Conservation (phyloP, 2,329 filamentous ascomycete species). For the Diaporthe longicolla region DNA sequence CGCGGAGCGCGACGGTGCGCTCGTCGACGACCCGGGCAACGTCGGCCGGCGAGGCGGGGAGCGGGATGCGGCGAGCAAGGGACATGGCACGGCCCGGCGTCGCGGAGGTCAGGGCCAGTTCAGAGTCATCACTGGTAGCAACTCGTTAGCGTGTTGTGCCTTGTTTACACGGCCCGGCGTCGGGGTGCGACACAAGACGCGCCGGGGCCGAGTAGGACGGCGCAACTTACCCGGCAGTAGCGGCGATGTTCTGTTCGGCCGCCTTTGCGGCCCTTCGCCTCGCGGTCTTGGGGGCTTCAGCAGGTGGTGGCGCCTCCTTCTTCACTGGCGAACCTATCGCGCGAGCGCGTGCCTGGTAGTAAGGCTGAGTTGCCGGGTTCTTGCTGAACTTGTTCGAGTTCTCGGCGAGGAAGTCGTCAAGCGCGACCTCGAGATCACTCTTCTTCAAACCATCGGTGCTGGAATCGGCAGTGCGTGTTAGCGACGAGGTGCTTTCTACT, state of each 20-base stretch:
- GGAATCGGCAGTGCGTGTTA: constrained; percentile 46
- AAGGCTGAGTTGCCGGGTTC: constrained; percentile 78
- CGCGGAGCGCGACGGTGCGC: constrained; percentile 75
- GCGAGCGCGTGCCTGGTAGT: constrained; percentile 79
- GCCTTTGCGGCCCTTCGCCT: constrained; percentile 62
- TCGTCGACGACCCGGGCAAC: constrained; percentile 84
- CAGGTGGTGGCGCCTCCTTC: constrained; percentile 61
- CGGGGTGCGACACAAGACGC: constrained; percentile 33
- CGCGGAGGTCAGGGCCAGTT: constrained; percentile 62
- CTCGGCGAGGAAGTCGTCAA: constrained; percentile 80
- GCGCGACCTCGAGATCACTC: constrained; percentile 80
- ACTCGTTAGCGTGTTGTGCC: constrained; percentile 22
- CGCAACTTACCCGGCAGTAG: constrained; percentile 57
- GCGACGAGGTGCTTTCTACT: not conserved
- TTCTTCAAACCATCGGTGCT: constrained; percentile 83
- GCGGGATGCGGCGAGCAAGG: constrained; percentile 73
- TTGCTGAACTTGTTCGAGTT: constrained; percentile 76
- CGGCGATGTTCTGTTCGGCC: constrained; percentile 58
- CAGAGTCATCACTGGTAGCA: constrained; percentile 50
- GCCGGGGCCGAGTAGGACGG: not conserved
- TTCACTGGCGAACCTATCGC: constrained; percentile 73
- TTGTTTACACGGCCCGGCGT: constrained; percentile 29
- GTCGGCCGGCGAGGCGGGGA: constrained; percentile 85
- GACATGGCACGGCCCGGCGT: constrained; percentile 67
- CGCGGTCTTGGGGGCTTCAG: constrained; percentile 58